A percentile compares a stretch with the other conserved stretches of the same genome.
phyloP scores from a whole-genome alignment of 2,329 filamentous ascomycete genomes.

The Botryosphaeria dothidea region DNA sequence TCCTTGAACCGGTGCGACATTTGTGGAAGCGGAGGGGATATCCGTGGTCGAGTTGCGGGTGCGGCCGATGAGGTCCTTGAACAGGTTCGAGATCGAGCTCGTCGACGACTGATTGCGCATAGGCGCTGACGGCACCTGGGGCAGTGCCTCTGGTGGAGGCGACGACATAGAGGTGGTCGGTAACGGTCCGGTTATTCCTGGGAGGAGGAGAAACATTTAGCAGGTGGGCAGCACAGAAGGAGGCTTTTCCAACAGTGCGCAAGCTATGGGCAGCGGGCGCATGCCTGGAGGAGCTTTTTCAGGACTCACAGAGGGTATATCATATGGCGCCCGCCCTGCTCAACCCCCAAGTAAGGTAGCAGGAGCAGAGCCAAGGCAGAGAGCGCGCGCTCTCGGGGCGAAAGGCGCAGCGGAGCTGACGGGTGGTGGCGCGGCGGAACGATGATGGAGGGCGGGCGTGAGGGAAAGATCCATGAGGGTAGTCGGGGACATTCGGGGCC shows the following conservation, averaged over 20 bases:
- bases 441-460: not conserved
- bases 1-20: slow-evolving; percentile 10
- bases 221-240: not conserved
- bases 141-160: slow-evolving; percentile 17
- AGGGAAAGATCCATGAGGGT: slow-evolving; percentile 18
- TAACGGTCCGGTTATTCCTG: not conserved
- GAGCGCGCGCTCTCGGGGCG: not conserved
- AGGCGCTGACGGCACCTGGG: not conserved
- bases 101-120: slow-evolving; percentile 17
- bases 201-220: not conserved
- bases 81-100: slow-evolving; percentile 17
- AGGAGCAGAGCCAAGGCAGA: slow-evolving; percentile 7
- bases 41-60: slow-evolving; percentile 1
- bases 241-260: not conserved
- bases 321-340: slow-evolving; percentile 9
- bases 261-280: not conserved
- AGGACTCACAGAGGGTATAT: not conserved
- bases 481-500: slow-evolving; percentile 10
- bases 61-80: slow-evolving; percentile 15
- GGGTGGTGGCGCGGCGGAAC: not conserved
- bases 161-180: slow-evolving; percentile 4
- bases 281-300: not conserved
- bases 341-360: not conserved
- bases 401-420: not conserved
- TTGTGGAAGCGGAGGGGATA: slow-evolving; percentile 4